Conservation (phyloP, 257 asterid genomes). For the Leptodermis oblonga region DNA sequence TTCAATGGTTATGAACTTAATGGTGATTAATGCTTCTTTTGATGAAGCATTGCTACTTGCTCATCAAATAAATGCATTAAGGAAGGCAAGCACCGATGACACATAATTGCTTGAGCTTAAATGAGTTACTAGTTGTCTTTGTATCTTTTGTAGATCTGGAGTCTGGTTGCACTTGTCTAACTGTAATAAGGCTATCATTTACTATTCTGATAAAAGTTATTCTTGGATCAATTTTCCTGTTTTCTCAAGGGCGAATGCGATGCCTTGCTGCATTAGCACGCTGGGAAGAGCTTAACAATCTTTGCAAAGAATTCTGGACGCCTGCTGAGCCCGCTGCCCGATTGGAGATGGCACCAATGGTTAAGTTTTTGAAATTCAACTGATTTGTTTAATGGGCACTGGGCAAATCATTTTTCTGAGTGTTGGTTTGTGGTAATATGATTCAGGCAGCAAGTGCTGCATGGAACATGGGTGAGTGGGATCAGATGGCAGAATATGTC, state of each 20-base stretch:
- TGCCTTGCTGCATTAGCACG: constrained; percentile 99
- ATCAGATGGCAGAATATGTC: constrained; percentile 98
- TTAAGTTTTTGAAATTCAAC: constrained; percentile 27
- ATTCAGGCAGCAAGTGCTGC: constrained; percentile 96
- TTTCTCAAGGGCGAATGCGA: constrained; percentile 82
- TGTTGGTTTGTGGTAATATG: constrained; percentile 16
- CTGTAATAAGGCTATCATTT: not conserved
- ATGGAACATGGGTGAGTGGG: constrained; percentile 99
- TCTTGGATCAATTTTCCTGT: constrained; percentile 12
- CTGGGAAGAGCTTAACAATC: constrained; percentile 99
- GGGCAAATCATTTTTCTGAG: constrained; percentile 9
- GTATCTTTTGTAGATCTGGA: not conserved
- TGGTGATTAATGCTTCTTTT: not conserved
- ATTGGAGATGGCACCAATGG: constrained; percentile 99
- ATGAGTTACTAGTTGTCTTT: not conserved
- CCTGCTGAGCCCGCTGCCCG: constrained; percentile 99
- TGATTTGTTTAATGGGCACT: not conserved
- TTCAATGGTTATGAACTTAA: constrained; percentile 1
- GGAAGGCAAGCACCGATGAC: not conserved
- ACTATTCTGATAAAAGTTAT: not conserved
- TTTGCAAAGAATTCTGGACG: constrained; percentile 96
- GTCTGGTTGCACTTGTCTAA: not conserved
- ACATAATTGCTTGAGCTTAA: not conserved
- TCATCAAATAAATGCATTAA: not conserved
- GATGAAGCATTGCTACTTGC: not conserved